Base-by-base conservation (phyloP, 495 filamentous ascomycete species). In the Xylaria intraflava region DNA sequence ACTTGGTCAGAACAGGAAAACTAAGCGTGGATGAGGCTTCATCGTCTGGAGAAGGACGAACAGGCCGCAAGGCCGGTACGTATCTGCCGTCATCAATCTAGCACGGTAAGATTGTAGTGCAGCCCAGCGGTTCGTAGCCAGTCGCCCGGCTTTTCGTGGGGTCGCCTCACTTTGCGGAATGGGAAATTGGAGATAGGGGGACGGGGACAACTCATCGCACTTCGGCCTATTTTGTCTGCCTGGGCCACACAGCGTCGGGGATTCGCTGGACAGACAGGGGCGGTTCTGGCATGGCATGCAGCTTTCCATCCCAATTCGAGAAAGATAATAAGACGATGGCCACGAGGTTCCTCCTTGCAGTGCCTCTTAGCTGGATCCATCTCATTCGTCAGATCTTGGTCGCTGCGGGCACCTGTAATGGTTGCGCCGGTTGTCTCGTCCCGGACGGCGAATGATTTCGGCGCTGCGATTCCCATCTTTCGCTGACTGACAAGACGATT, bases 291-390 rank as follows among this genome's bases (percentile, higher is more conserved):
- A 63, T 64, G 57, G 50, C 57, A 66, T 66, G 64, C 64, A 62
- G 54, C 56, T 60, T 49, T 51, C 59, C 61, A 38, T 38, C 35
- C n/a, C 35, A n/a, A 38, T 38, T 66, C 56, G 61, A 55, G 41
- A 24, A 43, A n/a, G 20, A 42, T 24, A 52, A 36, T 26, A 41
- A 55, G 27, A 56, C 59, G 45, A 51, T 50, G 64, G 46, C 61
- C 64, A 66, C 64, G 64, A 66, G 64, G 61, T 64, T 63, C 58
- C 62, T 62, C 58, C 59, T 66, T 64, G 64, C 64, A 66, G 56
- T 47, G 52, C 29, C 45, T 24, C 51, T 53, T 44, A 31, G 42
- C 24, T 53, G 51, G 51, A 39, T 11, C 23, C 9, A 30, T 31
- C 31, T 44, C 31, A 46, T 46, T 46, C 51, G 42, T 31, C 17